phyloP scores from a whole-genome alignment of 2,329 filamentous ascomycete species.

The Myriangium duriaei region DNA sequence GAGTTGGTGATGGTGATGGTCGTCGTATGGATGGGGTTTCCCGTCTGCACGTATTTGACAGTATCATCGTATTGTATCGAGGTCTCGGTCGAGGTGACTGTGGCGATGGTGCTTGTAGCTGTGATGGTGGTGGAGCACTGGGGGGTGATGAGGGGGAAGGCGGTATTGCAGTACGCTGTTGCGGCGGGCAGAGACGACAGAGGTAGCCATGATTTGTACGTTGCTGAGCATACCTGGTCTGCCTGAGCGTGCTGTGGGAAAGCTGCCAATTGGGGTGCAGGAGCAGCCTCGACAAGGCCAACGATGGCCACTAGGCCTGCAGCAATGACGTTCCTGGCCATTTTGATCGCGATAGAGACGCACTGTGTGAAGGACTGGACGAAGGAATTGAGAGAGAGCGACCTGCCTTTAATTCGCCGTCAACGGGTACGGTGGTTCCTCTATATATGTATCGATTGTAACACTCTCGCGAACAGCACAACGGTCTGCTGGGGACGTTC shows the following conservation, averaged over 20 bases:
- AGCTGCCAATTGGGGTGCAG: neutral
- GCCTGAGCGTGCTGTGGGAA: slow-evolving; percentile 5
- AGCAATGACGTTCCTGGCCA: slow-evolving; percentile 4
- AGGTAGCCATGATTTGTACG: slow-evolving; percentile 9
- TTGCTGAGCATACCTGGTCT: slow-evolving; percentile 2
- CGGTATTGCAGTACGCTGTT: slow-evolving; percentile 3
- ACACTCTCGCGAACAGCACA: no score
- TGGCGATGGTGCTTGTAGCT: neutral
- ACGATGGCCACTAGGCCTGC: slow-evolving; percentile 4
- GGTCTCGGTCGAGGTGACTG: neutral
- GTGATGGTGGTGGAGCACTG: slow-evolving; percentile 1
- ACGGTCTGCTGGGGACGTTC: no score
- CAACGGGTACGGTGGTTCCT: slow-evolving; percentile 1
- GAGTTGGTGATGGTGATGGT: slow-evolving; percentile 2
- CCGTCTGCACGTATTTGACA: neutral
- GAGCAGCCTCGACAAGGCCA: slow-evolving; percentile 2
- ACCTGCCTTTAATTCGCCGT: slow-evolving; percentile 5
- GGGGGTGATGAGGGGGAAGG: neutral
- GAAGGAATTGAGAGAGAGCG: slow-evolving; percentile 1
- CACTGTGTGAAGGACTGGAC: neutral
- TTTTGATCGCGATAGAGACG: neutral
- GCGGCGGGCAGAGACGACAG: slow-evolving; percentile 7
- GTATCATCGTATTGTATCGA: neutral
- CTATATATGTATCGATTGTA: slow-evolving; percentile 4
- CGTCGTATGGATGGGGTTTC: neutral